Base-by-base conservation (phyloP, 768 basidiomycete species). In the Phanerodontia chrysosporium region DNA sequence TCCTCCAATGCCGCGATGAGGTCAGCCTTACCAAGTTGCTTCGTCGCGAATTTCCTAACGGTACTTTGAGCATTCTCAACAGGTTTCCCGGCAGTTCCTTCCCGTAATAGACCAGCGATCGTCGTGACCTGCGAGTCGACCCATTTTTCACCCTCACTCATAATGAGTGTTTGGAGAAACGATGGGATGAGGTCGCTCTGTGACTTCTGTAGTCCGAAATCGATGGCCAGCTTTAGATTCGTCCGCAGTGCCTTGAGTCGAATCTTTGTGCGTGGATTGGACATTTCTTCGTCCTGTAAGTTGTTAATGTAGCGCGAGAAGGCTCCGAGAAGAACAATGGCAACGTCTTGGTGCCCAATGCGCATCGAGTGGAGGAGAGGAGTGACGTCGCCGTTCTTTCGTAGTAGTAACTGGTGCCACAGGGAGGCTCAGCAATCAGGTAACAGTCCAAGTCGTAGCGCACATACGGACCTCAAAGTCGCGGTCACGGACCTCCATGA, bases 71-170 rank as follows among this genome's bases (percentile, higher is more conserved):
- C 92, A 8, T 83, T 80, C 29, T 78, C 72, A 1, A 97, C 93
- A 1, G 95, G 95, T 63, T 84, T 80, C 1, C 87, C 88, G 53
- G 78, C 78, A 16, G 82, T 80, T 0, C 87, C 88, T 1, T 81
- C 77, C 45, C 83, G 82, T 57, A 97, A 75, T 2, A 92, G 87
- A 45, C 87, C 80, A 0, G 85, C 80, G 55, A 95, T 76, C 48
- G 83, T 84, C 18, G 82, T 79, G 3, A 86, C 81, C 59, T 93
- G 84, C 2, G 84, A 80, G 58, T 77, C 76, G n/a, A 98, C 82
- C 91, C 92, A 97, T 61, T 84, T 81, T 64, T 95, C 91, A 16
- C 95, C 95, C 77, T 97, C 95, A 57, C 90, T 93, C 95, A 98
- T 98, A 64, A 98, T 84, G 35, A 98, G 76, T 16, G 93, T 93